Percentiles rank a stretch among this genome's conserved stretches.
Conservation (phyloP, 202 grass and related monocot species). For the Hordeum pubiflorum region DNA sequence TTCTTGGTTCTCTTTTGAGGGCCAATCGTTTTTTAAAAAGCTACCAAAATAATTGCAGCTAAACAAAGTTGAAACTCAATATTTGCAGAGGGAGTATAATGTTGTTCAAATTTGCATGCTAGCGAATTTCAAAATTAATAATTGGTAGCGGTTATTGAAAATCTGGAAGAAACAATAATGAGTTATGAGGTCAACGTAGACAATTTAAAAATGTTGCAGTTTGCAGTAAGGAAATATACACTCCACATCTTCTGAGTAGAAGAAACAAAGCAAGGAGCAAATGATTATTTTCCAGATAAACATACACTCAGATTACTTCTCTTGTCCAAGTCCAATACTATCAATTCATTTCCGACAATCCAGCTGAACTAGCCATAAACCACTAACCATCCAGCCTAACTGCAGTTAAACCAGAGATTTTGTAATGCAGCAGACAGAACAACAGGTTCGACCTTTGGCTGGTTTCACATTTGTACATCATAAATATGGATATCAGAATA, state of each 20-base stretch:
- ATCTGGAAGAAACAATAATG: no score
- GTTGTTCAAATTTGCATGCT: background rate
- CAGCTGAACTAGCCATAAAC: background rate
- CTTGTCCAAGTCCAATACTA: background rate
- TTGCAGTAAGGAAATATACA: background rate
- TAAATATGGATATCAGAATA: constrained; percentile 14
- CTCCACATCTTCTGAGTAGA: background rate
- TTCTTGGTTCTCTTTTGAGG: no score
- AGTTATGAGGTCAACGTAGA: background rate
- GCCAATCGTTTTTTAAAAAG: no score
- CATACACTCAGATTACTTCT: background rate
- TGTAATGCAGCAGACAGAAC: background rate
- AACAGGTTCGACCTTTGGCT: background rate
- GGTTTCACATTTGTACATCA: constrained; percentile 16
- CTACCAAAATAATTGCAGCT: background rate
- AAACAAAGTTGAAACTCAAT: background rate
- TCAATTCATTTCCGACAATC: background rate
- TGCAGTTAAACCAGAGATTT: background rate
- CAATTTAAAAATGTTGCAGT: background rate
- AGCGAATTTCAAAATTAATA: background rate
- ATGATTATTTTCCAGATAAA: background rate
- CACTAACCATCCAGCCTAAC: background rate
- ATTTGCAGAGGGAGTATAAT: background rate
- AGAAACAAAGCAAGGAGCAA: background rate
- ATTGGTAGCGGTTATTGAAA: background rate